Evolutionary conservation across 1,284 basidiomycete species (phyloP), one percentile per base, ranked within the genome.

Genomic region (Ustilago lituana): DNA sequence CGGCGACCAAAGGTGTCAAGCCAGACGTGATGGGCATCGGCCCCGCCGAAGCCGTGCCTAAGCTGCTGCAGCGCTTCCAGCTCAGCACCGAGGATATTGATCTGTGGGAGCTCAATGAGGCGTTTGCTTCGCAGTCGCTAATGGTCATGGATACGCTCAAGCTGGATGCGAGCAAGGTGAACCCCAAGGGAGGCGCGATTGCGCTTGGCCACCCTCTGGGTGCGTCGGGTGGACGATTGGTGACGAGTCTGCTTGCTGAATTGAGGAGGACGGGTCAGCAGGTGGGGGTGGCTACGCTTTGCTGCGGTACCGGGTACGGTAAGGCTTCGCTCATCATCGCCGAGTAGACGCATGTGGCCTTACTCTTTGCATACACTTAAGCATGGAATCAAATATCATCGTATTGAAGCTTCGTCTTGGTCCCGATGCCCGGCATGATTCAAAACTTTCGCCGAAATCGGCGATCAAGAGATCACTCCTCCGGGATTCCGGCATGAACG

Each of bases 81-180:
- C 60, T 81, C 43, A 58, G 41, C 31, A 60, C 63, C 14, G 51
- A 65, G n/a, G 77, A 81, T 22, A 48, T 81, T 8, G 78, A 78
- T 44, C 58, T 81, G n/a, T 81, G 67, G 65, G 79, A 81, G 59
- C 48, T 81, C 44, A 81, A 81, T 54, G 79, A 80, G 49, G 79
- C 79, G 22, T 81, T 81, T 46, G 79, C 79, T 10, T 78, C 76
- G 24, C 78, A 81, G 51, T 64, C 72, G 32, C 54, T 80, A 17
- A 78, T 77, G 78, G 70, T 68, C 26, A 69, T 76, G 49, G 77
- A 76, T 36, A 68, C 68, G 36, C 70, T 81, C 53, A 63, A 66
- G 24, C 53, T 81, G 23, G 64, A 71, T 19, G 52, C 47, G 7
- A 44, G 43, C 15, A 76, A 74, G 50, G 77, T 81, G 19, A 81